Base-by-base conservation (phyloP, 305 asterid genomes). In the Solanum hybrid region DNA sequence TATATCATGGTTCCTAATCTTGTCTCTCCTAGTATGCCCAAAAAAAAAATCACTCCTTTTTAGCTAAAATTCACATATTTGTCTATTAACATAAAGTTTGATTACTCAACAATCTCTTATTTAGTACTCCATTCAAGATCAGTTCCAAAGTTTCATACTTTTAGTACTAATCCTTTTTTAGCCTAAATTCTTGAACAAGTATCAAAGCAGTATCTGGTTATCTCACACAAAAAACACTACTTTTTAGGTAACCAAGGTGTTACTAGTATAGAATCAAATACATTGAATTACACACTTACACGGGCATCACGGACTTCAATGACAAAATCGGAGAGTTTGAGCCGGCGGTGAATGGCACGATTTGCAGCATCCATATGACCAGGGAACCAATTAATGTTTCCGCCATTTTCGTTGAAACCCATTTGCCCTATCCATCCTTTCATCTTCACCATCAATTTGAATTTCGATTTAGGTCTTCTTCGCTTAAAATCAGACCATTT, bases 361-460 rank as follows among this genome's bases (percentile, higher is more conserved):
- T 96, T 95, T 90, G 99, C 99, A 84, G 96, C 94, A 34, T 97
- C 99, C 98, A 97, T 97, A 93, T 96, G 99, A 86, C 98, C 98
- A 1, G 99, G 99, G 89, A 95, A 97, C 99, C 99, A 97, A 76
- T 95, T 97, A 29, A 97, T 61, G 12, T 61, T 61, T 61, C 73
- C 73, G 12, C 73, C 73, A 61, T 61, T 83, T 88, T 92, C 93
- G 91, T 93, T 91, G 91, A 97, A 96, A 3, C 96, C 95, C 95
- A 96, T 90, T 91, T 96, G 95, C 71, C 98, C 97, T 40, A 93
- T 46, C 29, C 91, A 42, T 69, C 90, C 93, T 91, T 94, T 94
- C 95, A 91, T 95, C 95, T 89, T 93, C 31, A n/a, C 75, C 75
- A 24, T 69, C 16, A 69, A 69, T 69, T 69, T 69, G 16, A 24